These are phyloP conservation scores for Aspergillus terreus DNA, from an alignment of 2,329 filamentous ascomycete genomes.

Conservation along the genomic window DNA sequence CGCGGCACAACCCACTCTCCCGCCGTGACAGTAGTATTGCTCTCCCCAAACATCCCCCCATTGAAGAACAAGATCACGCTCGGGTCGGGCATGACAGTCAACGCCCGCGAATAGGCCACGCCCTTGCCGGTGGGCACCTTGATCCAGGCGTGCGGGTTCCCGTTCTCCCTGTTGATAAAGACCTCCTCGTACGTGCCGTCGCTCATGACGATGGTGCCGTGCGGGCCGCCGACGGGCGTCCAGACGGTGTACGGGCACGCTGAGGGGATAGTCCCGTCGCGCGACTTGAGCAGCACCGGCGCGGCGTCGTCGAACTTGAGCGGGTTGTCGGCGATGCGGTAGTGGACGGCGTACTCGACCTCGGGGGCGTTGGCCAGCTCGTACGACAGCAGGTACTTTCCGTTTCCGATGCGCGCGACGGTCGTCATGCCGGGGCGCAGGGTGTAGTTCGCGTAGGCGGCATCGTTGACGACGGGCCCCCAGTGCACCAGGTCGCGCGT, in stretches of 20 bases:
- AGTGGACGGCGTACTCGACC: slow-evolving; percentile 45
- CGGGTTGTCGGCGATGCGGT: slow-evolving; percentile 42
- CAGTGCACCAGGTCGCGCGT: slow-evolving; percentile 56
- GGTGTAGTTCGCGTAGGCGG: slow-evolving; percentile 54
- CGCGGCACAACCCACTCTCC: not conserved
- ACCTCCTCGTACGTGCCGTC: slow-evolving; percentile 1
- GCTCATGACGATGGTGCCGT: slow-evolving; percentile 7
- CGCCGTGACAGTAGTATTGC: not conserved
- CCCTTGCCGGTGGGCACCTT: not conserved
- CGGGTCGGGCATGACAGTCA: slow-evolving; percentile 4
- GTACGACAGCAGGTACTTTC: slow-evolving; percentile 58
- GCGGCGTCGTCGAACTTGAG: slow-evolving; percentile 34
- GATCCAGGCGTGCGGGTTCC: not conserved
- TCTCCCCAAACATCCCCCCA: not conserved
- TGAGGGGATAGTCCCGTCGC: slow-evolving; percentile 2
- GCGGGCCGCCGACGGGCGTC: slow-evolving; percentile 2
- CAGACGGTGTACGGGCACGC: slow-evolving; percentile 9
- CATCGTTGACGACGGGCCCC: slow-evolving; percentile 57
- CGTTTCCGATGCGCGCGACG: slow-evolving; percentile 51
- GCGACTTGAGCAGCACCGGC: slow-evolving; percentile 26
- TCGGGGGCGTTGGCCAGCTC: slow-evolving; percentile 33
- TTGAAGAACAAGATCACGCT: not conserved
- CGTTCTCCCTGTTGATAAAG: slow-evolving; percentile 10
- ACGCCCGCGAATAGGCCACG: slow-evolving; percentile 1
- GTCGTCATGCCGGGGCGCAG: slow-evolving; percentile 65